Evolutionary conservation across 495 filamentous ascomycete genomes (phyloP), one percentile per base, ranked within the genome.

Genomic region (Neurospora sp.): DNA sequence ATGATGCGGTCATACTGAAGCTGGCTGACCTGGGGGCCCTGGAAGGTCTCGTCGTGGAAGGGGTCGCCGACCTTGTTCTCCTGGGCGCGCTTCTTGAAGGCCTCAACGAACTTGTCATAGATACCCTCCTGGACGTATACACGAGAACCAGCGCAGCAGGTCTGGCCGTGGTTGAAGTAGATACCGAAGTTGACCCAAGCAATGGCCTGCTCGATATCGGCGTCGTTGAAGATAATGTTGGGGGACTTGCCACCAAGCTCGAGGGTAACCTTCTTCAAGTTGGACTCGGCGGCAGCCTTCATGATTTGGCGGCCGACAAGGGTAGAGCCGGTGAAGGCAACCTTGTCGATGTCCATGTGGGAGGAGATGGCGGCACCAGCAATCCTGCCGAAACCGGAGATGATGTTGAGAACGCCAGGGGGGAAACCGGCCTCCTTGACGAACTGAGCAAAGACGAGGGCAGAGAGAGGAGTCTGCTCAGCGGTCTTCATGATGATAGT

Each of bases 131-230:
- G 95, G 73, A 98, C 95, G 84, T 97, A 97, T 82, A 98, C 87
- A 80, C 95, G 93, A 73, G 94, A 97, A 77, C 95, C 95, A 76
- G 95, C 95, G 80, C 94, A 98, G 92, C 95, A 98, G 90, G 91
- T 94, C 85, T 98, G 96, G 80, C 95, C 95, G 86, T 98, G 96
- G 89, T 98, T 98, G 88, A 88, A 98, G 91, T 93, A 98, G 81
- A 98, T 97, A 82, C 95, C 95, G 74, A 96, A 97, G 91, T 98
- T 98, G 82, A 95, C 93, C 95, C 95, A 98, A 20, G 91, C 93
- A 84, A 98, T 95, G 74, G 95, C 94, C 80, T 97, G 92, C 78
- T 98, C 94, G 78, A 98, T 95, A 79, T 98, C 91, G 72, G 95
- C 95, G 79, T 98, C 95, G 79, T 95, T 87, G 85, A 98, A 98